phyloP scores from a whole-genome alignment of 805 yeast species.

The Zygotorulaspora chibaensis region DNA sequence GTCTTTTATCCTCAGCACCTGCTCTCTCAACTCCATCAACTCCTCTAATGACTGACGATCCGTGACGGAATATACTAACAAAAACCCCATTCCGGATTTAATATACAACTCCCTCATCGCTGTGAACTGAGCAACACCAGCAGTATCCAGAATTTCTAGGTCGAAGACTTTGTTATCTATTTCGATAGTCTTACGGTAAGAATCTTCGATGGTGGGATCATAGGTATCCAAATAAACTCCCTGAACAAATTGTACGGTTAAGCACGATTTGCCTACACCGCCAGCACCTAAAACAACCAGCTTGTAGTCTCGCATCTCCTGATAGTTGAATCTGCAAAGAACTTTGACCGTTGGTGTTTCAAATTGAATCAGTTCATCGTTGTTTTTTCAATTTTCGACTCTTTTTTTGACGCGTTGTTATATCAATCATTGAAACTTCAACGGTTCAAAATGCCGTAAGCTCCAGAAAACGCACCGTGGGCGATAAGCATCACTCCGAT shows the following conservation, averaged over 20 bases:
- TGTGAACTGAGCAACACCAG: conserved; percentile 92
- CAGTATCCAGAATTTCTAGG: conserved; percentile 85
- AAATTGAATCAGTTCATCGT: background rate
- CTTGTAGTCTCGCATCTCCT: conserved; percentile 62
- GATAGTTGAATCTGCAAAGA: too few species aligned
- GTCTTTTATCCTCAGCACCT: conserved; percentile 80
- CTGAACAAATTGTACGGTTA: conserved; percentile 89
- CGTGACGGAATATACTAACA: conserved; percentile 81
- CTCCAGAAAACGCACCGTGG: too few species aligned
- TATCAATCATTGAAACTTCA: background rate
- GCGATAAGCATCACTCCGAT: too few species aligned
- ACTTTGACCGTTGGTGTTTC: background rate
- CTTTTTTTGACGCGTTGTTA: background rate
- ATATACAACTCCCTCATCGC: conserved; percentile 90
- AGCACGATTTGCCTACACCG: conserved; percentile 93
- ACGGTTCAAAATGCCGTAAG: background rate
- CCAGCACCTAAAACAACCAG: conserved; percentile 94
- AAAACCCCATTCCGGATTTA: conserved; percentile 85
- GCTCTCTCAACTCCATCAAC: conserved; percentile 72
- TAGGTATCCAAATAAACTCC: conserved; percentile 86
- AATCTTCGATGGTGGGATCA: conserved; percentile 97
- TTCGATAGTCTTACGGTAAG: conserved; percentile 83
- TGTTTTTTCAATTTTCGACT: background rate
- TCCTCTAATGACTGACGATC: conserved; percentile 74
- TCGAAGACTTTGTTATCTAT: conserved; percentile 85